Percentiles rank a stretch among this genome's conserved stretches.
Conservation (phyloP, 2,329 filamentous ascomycete species). For the Chaetothyriales sp. region DNA sequence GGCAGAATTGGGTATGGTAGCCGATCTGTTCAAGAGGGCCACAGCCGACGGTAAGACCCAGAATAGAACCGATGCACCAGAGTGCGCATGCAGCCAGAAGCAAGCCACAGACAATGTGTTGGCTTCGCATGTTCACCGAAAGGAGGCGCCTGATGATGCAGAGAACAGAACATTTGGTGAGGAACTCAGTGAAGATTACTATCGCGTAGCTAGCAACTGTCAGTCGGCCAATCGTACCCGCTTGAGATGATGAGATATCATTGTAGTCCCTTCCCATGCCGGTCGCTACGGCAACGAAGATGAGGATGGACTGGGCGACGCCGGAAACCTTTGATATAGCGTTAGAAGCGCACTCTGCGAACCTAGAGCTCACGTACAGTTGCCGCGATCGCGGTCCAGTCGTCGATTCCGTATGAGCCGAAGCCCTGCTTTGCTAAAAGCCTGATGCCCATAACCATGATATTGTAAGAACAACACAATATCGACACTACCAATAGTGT, state of each 20-base stretch:
- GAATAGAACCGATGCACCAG: slow-evolving; percentile 2
- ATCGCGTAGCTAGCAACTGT: slow-evolving; percentile 1
- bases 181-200: slow-evolving; percentile 1
- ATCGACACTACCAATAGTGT: slow-evolving; percentile 5
- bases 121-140: slow-evolving; percentile 5
- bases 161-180: slow-evolving; percentile 4
- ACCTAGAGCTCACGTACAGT: slow-evolving; percentile 1
- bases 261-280: slow-evolving; percentile 5
- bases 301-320: slow-evolving; percentile 2
- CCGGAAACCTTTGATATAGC: neutral
- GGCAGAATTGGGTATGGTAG: slow-evolving; percentile 2
- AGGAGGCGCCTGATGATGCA: slow-evolving; percentile 3
- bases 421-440: slow-evolving; percentile 4
- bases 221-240: slow-evolving; percentile 3
- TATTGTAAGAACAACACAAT: slow-evolving; percentile 5
- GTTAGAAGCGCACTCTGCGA: neutral
- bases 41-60: slow-evolving; percentile 3
- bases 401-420: slow-evolving; percentile 2
- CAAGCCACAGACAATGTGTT: neutral
- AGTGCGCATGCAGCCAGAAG: neutral
- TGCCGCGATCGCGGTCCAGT: slow-evolving; percentile 2
- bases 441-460: neutral
- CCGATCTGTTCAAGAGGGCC: slow-evolving; percentile 4
- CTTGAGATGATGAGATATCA: slow-evolving; percentile 1
- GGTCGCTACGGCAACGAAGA: slow-evolving; percentile 5